A percentile compares a stretch with the other conserved stretches of the same genome.
These are phyloP conservation scores for Alternaria arbusti DNA, from an alignment of 2,329 filamentous ascomycete genomes.

Conservation along the genomic window DNA sequence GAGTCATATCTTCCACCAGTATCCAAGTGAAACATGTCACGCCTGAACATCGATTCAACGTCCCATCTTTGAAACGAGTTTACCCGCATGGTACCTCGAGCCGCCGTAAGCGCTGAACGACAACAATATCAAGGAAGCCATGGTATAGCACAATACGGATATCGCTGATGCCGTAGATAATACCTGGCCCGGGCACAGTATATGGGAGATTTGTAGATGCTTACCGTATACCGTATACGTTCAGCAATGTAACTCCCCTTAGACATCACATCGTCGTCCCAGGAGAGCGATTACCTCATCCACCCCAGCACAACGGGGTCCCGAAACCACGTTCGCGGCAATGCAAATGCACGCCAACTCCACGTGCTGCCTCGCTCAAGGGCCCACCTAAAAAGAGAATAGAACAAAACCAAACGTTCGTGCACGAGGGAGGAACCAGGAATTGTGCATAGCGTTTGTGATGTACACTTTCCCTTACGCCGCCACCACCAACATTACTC, in stretches of 20 bases:
- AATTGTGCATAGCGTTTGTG: neutral
- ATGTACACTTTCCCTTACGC: neutral
- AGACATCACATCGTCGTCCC: neutral
- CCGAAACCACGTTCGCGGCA: neutral
- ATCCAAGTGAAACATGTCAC: neutral
- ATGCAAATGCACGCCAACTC: neutral
- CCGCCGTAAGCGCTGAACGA: neutral
- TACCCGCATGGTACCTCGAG: neutral
- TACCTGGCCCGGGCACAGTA: neutral
- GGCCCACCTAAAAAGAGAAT: neutral
- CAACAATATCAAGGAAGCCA: neutral
- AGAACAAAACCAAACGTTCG: neutral
- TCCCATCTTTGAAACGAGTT: neutral
- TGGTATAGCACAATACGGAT: neutral
- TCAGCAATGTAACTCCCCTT: neutral
- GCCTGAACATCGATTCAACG: neutral
- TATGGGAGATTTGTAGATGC: neutral
- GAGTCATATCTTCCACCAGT: neutral
- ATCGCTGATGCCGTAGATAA: neutral
- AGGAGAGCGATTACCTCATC: neutral
- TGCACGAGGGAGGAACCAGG: neutral
- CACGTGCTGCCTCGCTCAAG: neutral
- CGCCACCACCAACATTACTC: conserved; percentile 1
- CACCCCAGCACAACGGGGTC: neutral
- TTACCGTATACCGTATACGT: neutral